Conservation (phyloP, 108 stramenopile species). For the Cyclotella sp. region DNA sequence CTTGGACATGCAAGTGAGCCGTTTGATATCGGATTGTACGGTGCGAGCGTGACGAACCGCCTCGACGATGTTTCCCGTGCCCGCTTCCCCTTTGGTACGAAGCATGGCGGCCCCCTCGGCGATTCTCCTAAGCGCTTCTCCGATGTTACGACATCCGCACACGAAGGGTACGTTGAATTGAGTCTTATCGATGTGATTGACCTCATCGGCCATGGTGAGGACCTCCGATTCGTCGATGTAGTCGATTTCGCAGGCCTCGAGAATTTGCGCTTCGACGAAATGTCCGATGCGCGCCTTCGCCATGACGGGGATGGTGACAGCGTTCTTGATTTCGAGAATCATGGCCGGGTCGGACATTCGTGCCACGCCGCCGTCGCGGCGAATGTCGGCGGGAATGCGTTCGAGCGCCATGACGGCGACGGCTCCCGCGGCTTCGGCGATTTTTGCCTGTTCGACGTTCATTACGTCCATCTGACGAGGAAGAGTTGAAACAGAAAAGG, state of each 20-base stretch:
- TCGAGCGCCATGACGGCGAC: constrained; percentile 99
- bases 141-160: constrained; percentile 98
- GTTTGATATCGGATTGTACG: constrained; percentile 89
- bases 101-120: constrained; percentile 99
- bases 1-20: constrained; percentile 88
- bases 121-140: constrained; percentile 96
- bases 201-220: constrained; percentile 99
- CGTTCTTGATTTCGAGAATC: constrained; percentile 98
- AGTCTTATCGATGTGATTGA: constrained; percentile 99
- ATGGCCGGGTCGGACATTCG: constrained; percentile 98
- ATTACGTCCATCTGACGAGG: constrained; percentile 92
- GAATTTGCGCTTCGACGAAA: constrained; percentile 99
- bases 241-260: constrained; percentile 97
- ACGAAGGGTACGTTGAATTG: constrained; percentile 98
- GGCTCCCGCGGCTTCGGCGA: constrained; percentile 98
- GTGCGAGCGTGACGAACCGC: constrained; percentile 96
- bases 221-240: constrained; percentile 99
- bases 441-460: constrained; percentile 95
- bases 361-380: constrained; percentile 98
- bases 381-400: constrained; percentile 99
- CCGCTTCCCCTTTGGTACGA: constrained; percentile 99
- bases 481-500: background rate
- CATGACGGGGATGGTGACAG: constrained; percentile 99
- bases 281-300: constrained; percentile 99
- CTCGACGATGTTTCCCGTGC: constrained; percentile 99